These are phyloP conservation scores for Geranium brycei DNA, from an alignment of 345 rosid genomes.

Conservation along the genomic window DNA sequence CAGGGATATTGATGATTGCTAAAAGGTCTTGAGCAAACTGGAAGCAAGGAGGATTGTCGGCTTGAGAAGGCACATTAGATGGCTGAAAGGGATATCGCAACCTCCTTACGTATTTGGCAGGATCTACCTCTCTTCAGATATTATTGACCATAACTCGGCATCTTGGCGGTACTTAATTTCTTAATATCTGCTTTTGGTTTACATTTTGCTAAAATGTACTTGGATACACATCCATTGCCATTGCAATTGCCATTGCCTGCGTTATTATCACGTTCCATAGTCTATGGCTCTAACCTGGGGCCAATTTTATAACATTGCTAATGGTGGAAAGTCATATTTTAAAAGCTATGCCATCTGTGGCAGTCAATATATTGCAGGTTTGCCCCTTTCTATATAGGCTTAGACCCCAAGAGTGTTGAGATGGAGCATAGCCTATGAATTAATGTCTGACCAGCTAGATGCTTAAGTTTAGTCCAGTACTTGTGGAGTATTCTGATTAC, in stretches of 20 bases:
- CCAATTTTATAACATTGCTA: neutral
- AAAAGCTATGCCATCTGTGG: neutral
- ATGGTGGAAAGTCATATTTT: neutral
- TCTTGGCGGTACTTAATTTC: slow-evolving; percentile 7
- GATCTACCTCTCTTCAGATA: slow-evolving; percentile 9
- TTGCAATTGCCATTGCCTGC: neutral
- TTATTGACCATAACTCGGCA: slow-evolving; percentile 20
- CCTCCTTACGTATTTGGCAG: slow-evolving; percentile 13
- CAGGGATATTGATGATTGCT: slow-evolving; percentile 22
- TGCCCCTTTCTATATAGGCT: neutral
- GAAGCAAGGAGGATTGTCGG: slow-evolving; percentile 27
- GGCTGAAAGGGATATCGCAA: slow-evolving; percentile 20
- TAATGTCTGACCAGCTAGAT: neutral
- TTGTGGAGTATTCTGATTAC: neutral
- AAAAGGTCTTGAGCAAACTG: slow-evolving; percentile 26
- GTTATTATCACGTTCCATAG: neutral
- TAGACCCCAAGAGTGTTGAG: neutral
- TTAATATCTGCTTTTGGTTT: neutral
- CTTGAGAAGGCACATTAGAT: slow-evolving; percentile 14
- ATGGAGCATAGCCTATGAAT: neutral
- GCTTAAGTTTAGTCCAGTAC: neutral
- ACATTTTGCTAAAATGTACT: neutral
- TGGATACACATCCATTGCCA: neutral
- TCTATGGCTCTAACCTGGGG: neutral
- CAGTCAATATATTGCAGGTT: neutral